Evolutionary conservation across 495 filamentous ascomycete genomes (phyloP), one percentile per base, ranked within the genome.

Genomic region (Penicillium robsamsonii): DNA sequence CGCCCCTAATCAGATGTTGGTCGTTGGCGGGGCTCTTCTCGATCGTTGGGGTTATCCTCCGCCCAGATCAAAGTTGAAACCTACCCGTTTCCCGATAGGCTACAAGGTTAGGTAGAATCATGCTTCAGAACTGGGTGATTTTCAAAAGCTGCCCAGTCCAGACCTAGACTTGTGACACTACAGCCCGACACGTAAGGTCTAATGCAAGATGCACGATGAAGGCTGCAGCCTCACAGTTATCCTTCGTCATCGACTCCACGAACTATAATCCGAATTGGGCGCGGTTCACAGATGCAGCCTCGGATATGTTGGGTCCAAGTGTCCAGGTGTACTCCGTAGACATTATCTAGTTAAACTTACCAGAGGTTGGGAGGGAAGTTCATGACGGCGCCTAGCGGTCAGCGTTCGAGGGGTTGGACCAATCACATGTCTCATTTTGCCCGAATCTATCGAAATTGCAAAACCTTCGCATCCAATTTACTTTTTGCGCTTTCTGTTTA

Each of bases 61-160:
- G n/a, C 42, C 24, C 25, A 41, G 37, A 13, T 5, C 30, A 46
- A 33, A 50, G 47, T 59, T 64, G 64, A 59, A 64, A 59, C 61
- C 38, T 24, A 44, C 50, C 33, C 58, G 55, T 57, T 56, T 53
- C 46, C 64, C 56, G 40, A 56, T 58, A 58, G 63, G 58, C 58
- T 64, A 53, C 57, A 55, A 55, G 42, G 22, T 45, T 29, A 22
- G 1, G 22, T 22, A 17, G 50, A 53, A 41, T 38, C 42, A 53
- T 50, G 57, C 56, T 62, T 62, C 49, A 35, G 33, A 58, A 56
- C 53, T 40, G 50, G 50, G 49, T n/a, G n/a, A n/a, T 30, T 40
- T 20, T 20, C 42, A 33, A 27, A 27, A 11, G 24, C 17, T 30
- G 30, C 30, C 27, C 40, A 43, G 40, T 49, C 43, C 45, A 54